phyloP scores from a whole-genome alignment of 169 alveolate species.

The Plasmodium gallinaceum region DNA sequence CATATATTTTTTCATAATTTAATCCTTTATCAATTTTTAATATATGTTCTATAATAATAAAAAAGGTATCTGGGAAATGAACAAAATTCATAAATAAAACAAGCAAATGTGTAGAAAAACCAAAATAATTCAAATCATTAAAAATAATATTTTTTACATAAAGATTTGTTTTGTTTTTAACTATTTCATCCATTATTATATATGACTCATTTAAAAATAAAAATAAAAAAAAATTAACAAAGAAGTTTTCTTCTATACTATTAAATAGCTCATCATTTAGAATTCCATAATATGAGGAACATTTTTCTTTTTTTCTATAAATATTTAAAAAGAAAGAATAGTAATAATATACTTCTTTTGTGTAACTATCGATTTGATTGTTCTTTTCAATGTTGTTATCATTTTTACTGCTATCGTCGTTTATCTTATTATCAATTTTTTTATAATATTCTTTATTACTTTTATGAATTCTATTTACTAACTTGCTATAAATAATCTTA shows the following conservation, averaged over 20 bases:
- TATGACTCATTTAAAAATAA: constrained; percentile 67
- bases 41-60: constrained; percentile 6
- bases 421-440: background rate
- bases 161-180: constrained; percentile 16
- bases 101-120: constrained; percentile 47
- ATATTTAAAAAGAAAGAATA: constrained; percentile 38
- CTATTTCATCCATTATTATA: constrained; percentile 42
- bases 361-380: background rate
- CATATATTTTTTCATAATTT: constrained; percentile 10
- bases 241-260: constrained; percentile 35
- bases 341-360: constrained; percentile 16
- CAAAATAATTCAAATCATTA: constrained; percentile 54
- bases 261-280: constrained; percentile 18
- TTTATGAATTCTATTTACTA: background rate
- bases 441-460: background rate
- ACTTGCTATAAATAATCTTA: background rate
- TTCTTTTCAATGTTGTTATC: background rate
- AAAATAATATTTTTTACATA: constrained; percentile 56
- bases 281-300: background rate
- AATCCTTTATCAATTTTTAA: constrained; percentile 24
- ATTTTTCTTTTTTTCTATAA: constrained; percentile 28
- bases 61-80: constrained; percentile 37
- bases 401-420: background rate
- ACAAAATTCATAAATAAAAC: constrained; percentile 34
- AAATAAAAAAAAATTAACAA: constrained; percentile 47